Percentiles rank a stretch among this genome's conserved stretches.
These are phyloP conservation scores for Crepidotus variabilis DNA, from an alignment of 768 basidiomycete species.

Conservation along the genomic window DNA sequence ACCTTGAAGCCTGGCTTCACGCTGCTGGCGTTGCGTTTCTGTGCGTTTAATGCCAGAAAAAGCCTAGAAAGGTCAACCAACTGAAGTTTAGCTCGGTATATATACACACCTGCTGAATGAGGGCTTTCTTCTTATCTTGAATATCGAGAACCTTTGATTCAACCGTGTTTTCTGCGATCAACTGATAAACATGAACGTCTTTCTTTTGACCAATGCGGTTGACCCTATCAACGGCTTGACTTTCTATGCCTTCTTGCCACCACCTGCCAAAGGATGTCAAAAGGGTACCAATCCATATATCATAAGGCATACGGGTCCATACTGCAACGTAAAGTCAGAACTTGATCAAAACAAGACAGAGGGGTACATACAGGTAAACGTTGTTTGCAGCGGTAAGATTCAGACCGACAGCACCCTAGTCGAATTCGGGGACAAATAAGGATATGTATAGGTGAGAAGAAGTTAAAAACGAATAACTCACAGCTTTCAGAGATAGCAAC, in stretches of 20 bases:
- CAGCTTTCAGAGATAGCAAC: constrained; percentile 82
- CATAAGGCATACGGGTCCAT: constrained; percentile 73
- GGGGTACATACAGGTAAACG: constrained; percentile 62
- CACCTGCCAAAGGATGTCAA: constrained; percentile 40
- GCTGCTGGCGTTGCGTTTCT: constrained; percentile 73
- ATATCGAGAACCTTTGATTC: constrained; percentile 87
- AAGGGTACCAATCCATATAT: not conserved
- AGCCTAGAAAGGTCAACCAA: constrained; percentile 42
- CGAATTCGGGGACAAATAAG: constrained; percentile 9
- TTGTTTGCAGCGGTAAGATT: constrained; percentile 90
- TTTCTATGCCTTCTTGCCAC: constrained; percentile 88
- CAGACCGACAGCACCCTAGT: constrained; percentile 73
- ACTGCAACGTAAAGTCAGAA: constrained; percentile 29
- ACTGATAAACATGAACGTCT: constrained; percentile 80
- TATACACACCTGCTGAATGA: constrained; percentile 66
- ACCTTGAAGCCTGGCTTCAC: constrained; percentile 83
- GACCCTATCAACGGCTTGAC: constrained; percentile 78
- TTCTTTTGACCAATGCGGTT: constrained; percentile 86
- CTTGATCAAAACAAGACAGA: not conserved
- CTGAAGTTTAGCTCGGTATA: not conserved
- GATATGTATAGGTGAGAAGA: not conserved
- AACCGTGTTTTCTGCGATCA: constrained; percentile 87
- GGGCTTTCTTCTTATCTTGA: constrained; percentile 77
- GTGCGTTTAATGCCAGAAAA: constrained; percentile 79
- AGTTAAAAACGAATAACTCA: constrained; percentile 18